Base-by-base conservation (phyloP, 2,329 filamentous ascomycete genomes). In the Penicillium sp. region DNA sequence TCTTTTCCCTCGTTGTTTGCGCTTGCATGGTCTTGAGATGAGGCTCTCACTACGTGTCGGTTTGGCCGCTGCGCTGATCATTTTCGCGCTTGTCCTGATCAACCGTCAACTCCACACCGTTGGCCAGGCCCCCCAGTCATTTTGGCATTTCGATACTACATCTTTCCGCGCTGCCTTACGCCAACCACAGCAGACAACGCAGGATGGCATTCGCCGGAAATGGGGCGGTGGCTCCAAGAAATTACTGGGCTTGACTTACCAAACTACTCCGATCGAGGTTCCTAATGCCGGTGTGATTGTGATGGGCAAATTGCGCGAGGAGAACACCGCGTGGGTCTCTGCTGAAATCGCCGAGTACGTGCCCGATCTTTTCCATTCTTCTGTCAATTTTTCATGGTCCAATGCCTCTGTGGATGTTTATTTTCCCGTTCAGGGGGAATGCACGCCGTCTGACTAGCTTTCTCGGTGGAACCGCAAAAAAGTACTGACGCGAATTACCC, bases 261-360 rank as follows among this genome's bases (percentile, higher is more conserved):
- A 72, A 42, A 68, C 62, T 6, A 71, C 66, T 3, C 62, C 63
- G 10, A 72, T 73, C 21, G 63, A 66, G 37, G 67, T 70, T 3
- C 69, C 70, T 2, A 71, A 73, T 59, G 71, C 77, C 47, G 74
- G 77, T n/a, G 69, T 72, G 14, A 74, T 79, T 50, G 73, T 79
- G 9, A 77, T 81, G 68, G 79, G 76, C 37, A 77, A 74, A 59
- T 60, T 77, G 35, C 64, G 71, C 31, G 64, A 63, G 3, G 78
- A 81, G 59, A 74, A 81, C 57, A 78, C 78, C 1, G 64, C 70
- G n/a, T 82, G 80, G 80, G 75, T 81, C 1, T 65, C 67, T 14
- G 65, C 68, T 16, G 71, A 79, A 29, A 64, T 82, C 23, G 69
- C 74, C 6, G 77, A 80, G 75, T 81, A 68, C 62, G 69, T 69